Percentiles rank a stretch among this genome's conserved stretches.
Conservation (phyloP, 345 rosid genomes). For the Sonneratia alba region DNA sequence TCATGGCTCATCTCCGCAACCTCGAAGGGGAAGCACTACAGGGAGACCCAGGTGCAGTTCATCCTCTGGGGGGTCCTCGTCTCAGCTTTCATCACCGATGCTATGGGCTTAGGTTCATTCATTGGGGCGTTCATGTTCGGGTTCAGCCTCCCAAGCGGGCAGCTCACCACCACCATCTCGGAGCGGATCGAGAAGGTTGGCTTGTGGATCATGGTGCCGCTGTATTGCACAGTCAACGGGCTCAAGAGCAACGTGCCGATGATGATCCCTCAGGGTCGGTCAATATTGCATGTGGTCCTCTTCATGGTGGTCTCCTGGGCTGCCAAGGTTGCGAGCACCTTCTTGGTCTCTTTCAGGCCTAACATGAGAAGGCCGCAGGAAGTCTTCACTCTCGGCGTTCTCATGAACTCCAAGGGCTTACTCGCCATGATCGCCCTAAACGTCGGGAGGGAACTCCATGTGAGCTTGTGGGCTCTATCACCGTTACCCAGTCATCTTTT, state of each 20-base stretch:
- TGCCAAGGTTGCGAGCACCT: slow-evolving; percentile 35
- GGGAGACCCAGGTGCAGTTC: slow-evolving; percentile 6
- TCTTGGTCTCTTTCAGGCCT: slow-evolving; percentile 18
- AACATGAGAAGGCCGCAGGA: slow-evolving; percentile 24
- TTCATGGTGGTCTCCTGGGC: slow-evolving; percentile 13
- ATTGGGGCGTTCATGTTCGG: slow-evolving; percentile 44
- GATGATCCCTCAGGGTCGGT: background rate
- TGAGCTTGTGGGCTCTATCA: slow-evolving; percentile 9
- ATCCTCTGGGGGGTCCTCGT: slow-evolving; percentile 3
- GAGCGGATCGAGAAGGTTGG: slow-evolving; percentile 33
- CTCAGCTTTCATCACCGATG: slow-evolving; percentile 24
- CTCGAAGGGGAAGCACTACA: background rate
- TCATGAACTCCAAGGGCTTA: slow-evolving; percentile 68
- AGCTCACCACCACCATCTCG: slow-evolving; percentile 18
- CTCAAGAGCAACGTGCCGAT: background rate
- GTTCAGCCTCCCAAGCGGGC: slow-evolving; percentile 28
- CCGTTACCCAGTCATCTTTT: too few relatives aligned
- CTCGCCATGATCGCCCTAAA: slow-evolving; percentile 40
- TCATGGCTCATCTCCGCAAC: slow-evolving; percentile 10
- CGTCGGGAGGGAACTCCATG: slow-evolving; percentile 36
- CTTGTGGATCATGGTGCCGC: slow-evolving; percentile 30
- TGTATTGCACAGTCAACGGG: slow-evolving; percentile 27
- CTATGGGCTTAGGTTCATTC: slow-evolving; percentile 26
- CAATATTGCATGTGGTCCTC: background rate
- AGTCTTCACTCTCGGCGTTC: slow-evolving; percentile 33